Base-by-base conservation (phyloP, 1,284 basidiomycete genomes). In the Boletus semigastroideus region DNA sequence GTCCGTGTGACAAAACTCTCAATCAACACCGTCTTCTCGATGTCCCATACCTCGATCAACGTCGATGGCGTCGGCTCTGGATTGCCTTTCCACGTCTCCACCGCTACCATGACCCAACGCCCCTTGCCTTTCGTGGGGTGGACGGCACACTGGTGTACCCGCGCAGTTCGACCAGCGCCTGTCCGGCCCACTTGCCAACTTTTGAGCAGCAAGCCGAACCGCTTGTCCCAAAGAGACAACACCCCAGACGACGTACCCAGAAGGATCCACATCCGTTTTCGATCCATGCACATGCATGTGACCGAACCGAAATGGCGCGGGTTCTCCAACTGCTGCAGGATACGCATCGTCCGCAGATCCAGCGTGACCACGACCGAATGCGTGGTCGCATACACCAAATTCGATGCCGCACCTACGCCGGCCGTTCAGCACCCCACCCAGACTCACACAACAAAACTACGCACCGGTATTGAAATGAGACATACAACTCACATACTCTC, bases 211-310 rank as follows among this genome's bases (percentile, higher is more conserved):
- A 98, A 74, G 0, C 93, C 92, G 59, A 98, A 98, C 3, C 96
- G 85, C 46, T 94, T 80, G 72, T 99, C 96, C 94, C 95, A 98
- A 1, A 98, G 77, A 4, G 87, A 85, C 8, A 98, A 73, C 10
- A 87, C 80, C 5, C 96, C 96, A 1, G 82, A 82, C 3, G 88
- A 83, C 1, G 95, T 96, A 2, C 93, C 95, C 28, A 91, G 84
- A 7, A 96, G 76, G 33, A 94, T 75, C 96, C 96, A 98, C 5
- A 89, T 82, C 25, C 82, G 82, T 59, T 88, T 89, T 25, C 83
- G 81, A 64, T 95, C 92, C 33, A 93, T 69, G 59, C 92, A 96
- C 47, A 97, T 70, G 44, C 86, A 84, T 0, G 92, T 90, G 48
- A 98, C 90, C 0, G 93, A 84, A 0, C 96, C 96, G 54, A 85